phyloP scores from a whole-genome alignment of 345 rosid species.

The Ceriops tagal region DNA sequence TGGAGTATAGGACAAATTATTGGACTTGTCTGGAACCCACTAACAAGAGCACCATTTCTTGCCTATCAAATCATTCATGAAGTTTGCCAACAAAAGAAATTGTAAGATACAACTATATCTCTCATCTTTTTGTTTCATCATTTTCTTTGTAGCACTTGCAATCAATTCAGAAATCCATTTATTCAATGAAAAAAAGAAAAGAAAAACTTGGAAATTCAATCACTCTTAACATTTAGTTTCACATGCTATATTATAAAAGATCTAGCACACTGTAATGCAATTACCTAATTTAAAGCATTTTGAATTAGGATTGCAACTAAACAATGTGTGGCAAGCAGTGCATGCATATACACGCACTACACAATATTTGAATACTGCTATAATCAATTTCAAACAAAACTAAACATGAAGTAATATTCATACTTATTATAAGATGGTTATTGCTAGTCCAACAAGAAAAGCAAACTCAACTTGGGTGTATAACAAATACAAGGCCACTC shows the following conservation, averaged over 20 bases:
- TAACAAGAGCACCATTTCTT: too few species aligned
- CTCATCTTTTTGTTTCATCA: slow-evolving; percentile 98
- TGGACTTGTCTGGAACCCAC: too few species aligned
- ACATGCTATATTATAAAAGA: background rate
- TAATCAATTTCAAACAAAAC: slow-evolving; percentile 1
- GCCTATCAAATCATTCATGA: too few species aligned
- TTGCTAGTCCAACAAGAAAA: slow-evolving; percentile 75
- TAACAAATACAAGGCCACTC: slow-evolving; percentile 72
- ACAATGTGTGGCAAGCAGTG: background rate
- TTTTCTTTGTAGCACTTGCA: slow-evolving; percentile 82
- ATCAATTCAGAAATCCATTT: slow-evolving; percentile 86
- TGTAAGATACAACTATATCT: slow-evolving; percentile 41
- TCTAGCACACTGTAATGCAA: too few species aligned
- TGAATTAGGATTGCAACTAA: background rate
- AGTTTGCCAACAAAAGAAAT: background rate
- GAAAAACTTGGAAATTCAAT: background rate
- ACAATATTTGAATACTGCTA: slow-evolving; percentile 1
- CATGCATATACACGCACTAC: background rate
- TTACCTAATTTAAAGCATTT: too few species aligned
- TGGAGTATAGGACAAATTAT: too few species aligned
- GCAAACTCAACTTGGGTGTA: slow-evolving; percentile 92
- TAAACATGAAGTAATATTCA: slow-evolving; percentile 10
- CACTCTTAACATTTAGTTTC: background rate
- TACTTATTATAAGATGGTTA: slow-evolving; percentile 86
- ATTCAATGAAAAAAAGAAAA: slow-evolving; percentile 48